Evolutionary conservation across 306 rosid genomes (phyloP), one percentile per base, ranked within the genome.

Genomic region (Nissolia schottii): DNA sequence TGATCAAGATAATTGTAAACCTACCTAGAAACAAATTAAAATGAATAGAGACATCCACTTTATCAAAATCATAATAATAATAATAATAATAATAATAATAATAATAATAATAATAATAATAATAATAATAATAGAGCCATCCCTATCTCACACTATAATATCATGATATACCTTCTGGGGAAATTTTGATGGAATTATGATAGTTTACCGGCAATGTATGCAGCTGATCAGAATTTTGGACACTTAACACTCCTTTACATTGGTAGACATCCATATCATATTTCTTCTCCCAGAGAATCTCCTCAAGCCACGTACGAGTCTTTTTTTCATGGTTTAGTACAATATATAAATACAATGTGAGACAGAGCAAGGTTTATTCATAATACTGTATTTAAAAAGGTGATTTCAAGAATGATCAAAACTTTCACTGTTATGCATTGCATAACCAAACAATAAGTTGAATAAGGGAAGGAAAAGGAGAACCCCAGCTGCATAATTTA

Each of bases 261-360:
- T 97, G 98, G 77, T 91, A 94, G 23, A 89, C 92, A 59, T 94
- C 96, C 94, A 94, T 87, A 76, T 82, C 95, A 61, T 78, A 70
- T 82, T 94, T 94, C 90, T 89, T 94, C 41, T 94, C 98, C 98
- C 98, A 94, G 48, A 91, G 95, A 80, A 94, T 86, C 85, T 94
- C 97, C 87, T 94, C 98, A 45, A 94, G 85, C 98, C 97, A 91
- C 59, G 75, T 7, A 28, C 92, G 89, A 37, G 82, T 90, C 98
- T 94, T 34, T 14, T 45, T n/a, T 71, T 51, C 61, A 72, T 55
- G 62, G 64, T 57, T 56, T 13, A n/a, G 50, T 55, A 24, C 57
- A 67, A 46, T 24, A 54, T 37, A 64, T 13, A 67, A 34, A 69
- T 45, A 80, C 9, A 6, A 45, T 31, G 56, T 40, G 28, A 82